Conservation (phyloP, 2,329 filamentous ascomycete species). For the Aspergillus tamarii region DNA sequence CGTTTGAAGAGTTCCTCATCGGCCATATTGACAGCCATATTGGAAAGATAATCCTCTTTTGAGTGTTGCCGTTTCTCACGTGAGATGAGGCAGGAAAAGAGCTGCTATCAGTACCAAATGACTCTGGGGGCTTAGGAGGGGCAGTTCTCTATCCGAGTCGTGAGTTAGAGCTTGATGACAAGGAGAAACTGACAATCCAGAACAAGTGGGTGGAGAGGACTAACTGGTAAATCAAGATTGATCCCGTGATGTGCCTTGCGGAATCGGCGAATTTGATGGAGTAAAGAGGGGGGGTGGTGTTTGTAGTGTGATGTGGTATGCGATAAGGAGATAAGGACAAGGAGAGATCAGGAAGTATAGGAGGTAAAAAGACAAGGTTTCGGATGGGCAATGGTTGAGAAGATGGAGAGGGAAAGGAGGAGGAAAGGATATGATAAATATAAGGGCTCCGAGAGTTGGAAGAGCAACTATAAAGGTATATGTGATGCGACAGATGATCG, state of each 20-base stretch:
- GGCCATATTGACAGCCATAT: constrained; percentile 39
- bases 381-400: neutral
- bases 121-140: constrained; percentile 8
- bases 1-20: constrained; percentile 45
- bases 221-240: constrained; percentile 8
- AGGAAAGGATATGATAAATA: neutral
- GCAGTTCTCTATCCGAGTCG: constrained; percentile 12
- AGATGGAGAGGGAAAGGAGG: constrained; percentile 3
- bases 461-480: constrained; percentile 15
- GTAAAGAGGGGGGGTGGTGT: neutral
- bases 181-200: constrained; percentile 12
- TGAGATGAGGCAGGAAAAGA: constrained; percentile 15
- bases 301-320: constrained; percentile 20
- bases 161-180: neutral
- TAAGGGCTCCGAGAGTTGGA: neutral
- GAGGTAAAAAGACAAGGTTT: neutral
- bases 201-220: constrained; percentile 14
- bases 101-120: constrained; percentile 38
- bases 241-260: neutral
- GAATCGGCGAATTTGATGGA: neutral
- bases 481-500: constrained; percentile 2
- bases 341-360: constrained; percentile 13
- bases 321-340: constrained; percentile 12
- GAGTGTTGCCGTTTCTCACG: constrained; percentile 17
- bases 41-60: constrained; percentile 24